These are phyloP conservation scores for Choiromyces venosus DNA, from an alignment of 495 filamentous ascomycete genomes.

Conservation along the genomic window DNA sequence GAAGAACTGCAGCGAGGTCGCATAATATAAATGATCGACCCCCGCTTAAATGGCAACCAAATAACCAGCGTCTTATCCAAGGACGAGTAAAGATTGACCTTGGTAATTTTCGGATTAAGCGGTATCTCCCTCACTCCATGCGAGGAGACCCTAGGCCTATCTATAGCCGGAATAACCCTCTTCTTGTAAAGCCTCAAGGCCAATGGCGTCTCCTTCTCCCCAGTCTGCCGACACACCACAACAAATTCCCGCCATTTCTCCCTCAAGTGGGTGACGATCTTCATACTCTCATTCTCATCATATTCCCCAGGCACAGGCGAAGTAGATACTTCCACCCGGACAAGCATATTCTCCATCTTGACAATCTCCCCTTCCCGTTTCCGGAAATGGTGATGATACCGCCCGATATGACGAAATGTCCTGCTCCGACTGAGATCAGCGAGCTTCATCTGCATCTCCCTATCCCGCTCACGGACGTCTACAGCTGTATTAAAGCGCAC, in stretches of 20 bases:
- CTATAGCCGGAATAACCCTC: conserved; percentile 60
- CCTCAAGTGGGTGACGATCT: conserved; percentile 55
- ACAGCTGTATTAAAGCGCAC: conserved; percentile 42
- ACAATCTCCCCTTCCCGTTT: conserved; percentile 55
- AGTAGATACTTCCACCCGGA: conserved; percentile 59
- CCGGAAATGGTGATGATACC: conserved; percentile 21
- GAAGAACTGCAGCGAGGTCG: conserved; percentile 60
- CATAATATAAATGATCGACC: conserved; percentile 63
- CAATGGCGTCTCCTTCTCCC: conserved; percentile 53
- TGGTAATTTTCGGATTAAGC: conserved; percentile 52
- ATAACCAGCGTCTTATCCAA: conserved; percentile 68
- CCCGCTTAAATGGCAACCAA: conserved; percentile 55
- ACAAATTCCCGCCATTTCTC: conserved; percentile 71
- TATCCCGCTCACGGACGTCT: conserved; percentile 34
- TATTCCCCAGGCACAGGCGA: conserved; percentile 57
- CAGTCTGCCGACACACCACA: conserved; percentile 60
- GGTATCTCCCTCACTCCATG: conserved; percentile 55
- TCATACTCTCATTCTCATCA: conserved; percentile 60
- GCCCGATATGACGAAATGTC: conserved; percentile 18
- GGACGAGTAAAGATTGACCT: conserved; percentile 64
- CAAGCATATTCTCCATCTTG: conserved; percentile 71
- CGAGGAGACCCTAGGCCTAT: conserved; percentile 50
- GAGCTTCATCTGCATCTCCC: conserved; percentile 35
- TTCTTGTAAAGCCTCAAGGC: conserved; percentile 65
- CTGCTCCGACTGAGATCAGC: conserved; percentile 35